Percentiles rank a stretch among this genome's conserved stretches.
Conservation (phyloP, 371 early-diverging fungal species). For the Funneliformis caledonium region DNA sequence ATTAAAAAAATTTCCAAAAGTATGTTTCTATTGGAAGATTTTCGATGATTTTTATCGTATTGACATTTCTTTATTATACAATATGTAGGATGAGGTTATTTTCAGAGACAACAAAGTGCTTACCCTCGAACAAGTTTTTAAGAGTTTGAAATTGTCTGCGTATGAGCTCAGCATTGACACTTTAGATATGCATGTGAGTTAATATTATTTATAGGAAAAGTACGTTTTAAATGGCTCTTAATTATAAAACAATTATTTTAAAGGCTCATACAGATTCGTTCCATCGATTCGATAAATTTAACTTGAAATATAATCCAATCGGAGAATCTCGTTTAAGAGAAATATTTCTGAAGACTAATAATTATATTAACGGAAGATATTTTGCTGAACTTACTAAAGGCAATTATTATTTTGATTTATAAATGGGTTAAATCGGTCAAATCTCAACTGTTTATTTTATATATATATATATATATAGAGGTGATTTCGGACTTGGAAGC, state of each 20-base stretch:
- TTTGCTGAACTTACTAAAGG: slow-evolving; percentile 95
- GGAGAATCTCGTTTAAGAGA: slow-evolving; percentile 77
- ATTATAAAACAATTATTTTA: background rate
- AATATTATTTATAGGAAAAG: background rate
- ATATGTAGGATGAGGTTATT: slow-evolving; percentile 69
- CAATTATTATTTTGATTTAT: slow-evolving; percentile 38
- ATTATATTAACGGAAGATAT: slow-evolving; percentile 89
- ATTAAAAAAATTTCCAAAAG: slow-evolving; percentile 82
- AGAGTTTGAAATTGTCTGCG: slow-evolving; percentile 92
- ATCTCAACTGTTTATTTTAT: background rate
- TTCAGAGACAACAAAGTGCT: slow-evolving; percentile 75
- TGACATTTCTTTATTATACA: background rate
- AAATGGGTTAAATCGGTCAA: background rate
- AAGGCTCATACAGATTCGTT: slow-evolving; percentile 82
- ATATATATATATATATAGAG: no score
- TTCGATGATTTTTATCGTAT: background rate
- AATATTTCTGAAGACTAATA: slow-evolving; percentile 96
- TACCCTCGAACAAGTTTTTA: slow-evolving; percentile 84
- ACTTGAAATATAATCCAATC: slow-evolving; percentile 96
- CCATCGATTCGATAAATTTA: slow-evolving; percentile 98
- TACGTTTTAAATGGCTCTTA: background rate
- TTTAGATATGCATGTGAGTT: slow-evolving; percentile 93
- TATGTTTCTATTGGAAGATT: slow-evolving; percentile 41
- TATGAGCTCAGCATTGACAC: slow-evolving; percentile 97
- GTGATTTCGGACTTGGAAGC: slow-evolving; percentile 93